Evolutionary conservation across 2,329 filamentous ascomycete genomes (phyloP).

Genomic region (Tolypocladium nubicola): DNA sequence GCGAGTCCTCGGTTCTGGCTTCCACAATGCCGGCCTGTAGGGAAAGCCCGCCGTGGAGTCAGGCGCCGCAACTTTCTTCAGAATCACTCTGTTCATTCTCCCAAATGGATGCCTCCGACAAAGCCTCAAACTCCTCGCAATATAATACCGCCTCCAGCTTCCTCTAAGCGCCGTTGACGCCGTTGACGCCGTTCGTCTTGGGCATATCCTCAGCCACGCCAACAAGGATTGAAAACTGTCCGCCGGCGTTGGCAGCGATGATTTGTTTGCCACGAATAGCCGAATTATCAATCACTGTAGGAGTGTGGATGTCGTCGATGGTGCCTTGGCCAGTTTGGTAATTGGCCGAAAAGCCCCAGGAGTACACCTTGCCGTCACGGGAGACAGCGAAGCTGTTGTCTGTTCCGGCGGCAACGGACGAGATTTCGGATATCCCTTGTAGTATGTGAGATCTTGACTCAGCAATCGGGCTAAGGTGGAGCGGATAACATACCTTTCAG

Average conservation of each 20-base stretch:
- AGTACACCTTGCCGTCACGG: conserved; percentile 59
- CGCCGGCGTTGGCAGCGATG: conserved; percentile 72
- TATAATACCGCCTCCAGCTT: not conserved
- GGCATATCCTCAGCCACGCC: conserved; percentile 24
- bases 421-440: conserved; percentile 40
- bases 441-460: not conserved
- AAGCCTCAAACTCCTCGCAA: not conserved
- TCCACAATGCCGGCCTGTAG: not conserved
- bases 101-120: not conserved
- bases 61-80: too few relatives aligned
- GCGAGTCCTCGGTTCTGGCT: not conserved
- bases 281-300: conserved; percentile 75
- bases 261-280: conserved; percentile 68
- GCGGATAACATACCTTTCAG: conserved; percentile 29
- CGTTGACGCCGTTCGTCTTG: conserved; percentile 17
- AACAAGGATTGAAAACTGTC: conserved; percentile 65
- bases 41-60: not conserved
- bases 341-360: conserved; percentile 72
- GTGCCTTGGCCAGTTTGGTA: conserved; percentile 72
- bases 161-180: not conserved
- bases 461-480: not conserved
- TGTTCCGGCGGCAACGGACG: conserved; percentile 48
- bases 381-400: conserved; percentile 68
- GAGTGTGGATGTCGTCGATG: conserved; percentile 67
- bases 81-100: not conserved